phyloP scores from a whole-genome alignment of 805 yeast species.

The Torulaspora franciscae region DNA sequence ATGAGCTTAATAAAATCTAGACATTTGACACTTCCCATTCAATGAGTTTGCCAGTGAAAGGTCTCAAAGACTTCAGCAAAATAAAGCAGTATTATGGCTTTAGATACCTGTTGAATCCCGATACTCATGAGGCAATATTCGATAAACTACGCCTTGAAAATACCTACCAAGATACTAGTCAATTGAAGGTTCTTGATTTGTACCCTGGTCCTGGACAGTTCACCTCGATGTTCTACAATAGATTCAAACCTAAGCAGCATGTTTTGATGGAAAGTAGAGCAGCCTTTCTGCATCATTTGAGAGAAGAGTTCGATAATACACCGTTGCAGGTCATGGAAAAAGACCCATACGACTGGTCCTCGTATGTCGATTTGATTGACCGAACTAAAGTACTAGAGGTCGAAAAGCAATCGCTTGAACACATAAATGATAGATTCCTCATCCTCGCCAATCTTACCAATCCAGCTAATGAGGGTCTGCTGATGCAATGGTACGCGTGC shows the following conservation, averaged over 20 bases:
- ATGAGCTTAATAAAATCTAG: neutral
- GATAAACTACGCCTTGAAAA: constrained; percentile 44
- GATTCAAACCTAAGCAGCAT: constrained; percentile 58
- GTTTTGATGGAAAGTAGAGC: constrained; percentile 52
- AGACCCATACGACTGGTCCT: constrained; percentile 67
- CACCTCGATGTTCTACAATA: constrained; percentile 56
- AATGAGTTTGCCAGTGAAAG: constrained; percentile 15
- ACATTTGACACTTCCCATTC: neutral
- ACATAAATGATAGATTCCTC: constrained; percentile 50
- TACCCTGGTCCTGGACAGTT: constrained; percentile 58
- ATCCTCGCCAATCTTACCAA: constrained; percentile 56
- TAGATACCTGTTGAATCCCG: constrained; percentile 23
- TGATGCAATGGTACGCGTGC: constrained; percentile 73
- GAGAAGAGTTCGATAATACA: constrained; percentile 4
- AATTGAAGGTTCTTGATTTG: constrained; percentile 52
- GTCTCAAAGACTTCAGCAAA: constrained; percentile 11
- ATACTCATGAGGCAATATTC: constrained; percentile 36
- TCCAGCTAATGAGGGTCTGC: constrained; percentile 54
- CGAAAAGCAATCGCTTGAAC: constrained; percentile 34
- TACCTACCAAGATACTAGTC: constrained; percentile 33
- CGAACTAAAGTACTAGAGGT: constrained; percentile 44
- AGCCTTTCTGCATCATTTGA: constrained; percentile 12
- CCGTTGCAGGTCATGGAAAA: constrained; percentile 35
- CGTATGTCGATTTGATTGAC: constrained; percentile 48
- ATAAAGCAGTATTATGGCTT: constrained; percentile 24